These are phyloP conservation scores for Calocybe indica DNA, from an alignment of 768 basidiomycete genomes.

Conservation along the genomic window DNA sequence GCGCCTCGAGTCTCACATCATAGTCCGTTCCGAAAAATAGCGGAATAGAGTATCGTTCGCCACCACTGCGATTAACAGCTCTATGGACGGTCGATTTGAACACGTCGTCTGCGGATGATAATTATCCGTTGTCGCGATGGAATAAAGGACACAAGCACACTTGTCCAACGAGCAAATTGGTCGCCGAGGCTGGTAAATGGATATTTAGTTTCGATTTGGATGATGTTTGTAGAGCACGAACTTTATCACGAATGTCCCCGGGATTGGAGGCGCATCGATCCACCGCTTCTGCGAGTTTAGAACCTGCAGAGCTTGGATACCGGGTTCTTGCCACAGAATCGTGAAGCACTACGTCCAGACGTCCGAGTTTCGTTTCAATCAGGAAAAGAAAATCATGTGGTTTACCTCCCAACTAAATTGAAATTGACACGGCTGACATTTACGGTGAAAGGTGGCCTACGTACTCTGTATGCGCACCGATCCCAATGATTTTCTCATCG, in stretches of 20 bases:
- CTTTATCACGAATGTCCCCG: slow-evolving; percentile 88
- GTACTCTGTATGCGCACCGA: slow-evolving; percentile 73
- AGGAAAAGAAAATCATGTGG: not conserved
- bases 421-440: not conserved
- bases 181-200: slow-evolving; percentile 59
- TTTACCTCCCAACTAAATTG: slow-evolving; percentile 44
- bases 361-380: not conserved
- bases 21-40: slow-evolving; percentile 91
- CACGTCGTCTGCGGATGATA: slow-evolving; percentile 57
- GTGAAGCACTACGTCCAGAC: slow-evolving; percentile 59
- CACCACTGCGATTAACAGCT: slow-evolving; percentile 70
- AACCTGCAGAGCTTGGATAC: slow-evolving; percentile 73
- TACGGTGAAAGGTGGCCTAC: slow-evolving; percentile 12
- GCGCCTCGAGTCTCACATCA: slow-evolving; percentile 71
- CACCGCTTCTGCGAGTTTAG: slow-evolving; percentile 71
- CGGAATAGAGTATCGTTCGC: slow-evolving; percentile 76
- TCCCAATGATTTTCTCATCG: slow-evolving; percentile 57
- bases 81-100: slow-evolving; percentile 91
- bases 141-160: slow-evolving; percentile 31
- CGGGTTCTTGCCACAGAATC: slow-evolving; percentile 77
- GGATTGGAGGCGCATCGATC: slow-evolving; percentile 76
- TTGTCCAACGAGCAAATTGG: slow-evolving; percentile 87
- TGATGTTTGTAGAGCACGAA: slow-evolving; percentile 21
- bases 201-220: not conserved
- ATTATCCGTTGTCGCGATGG: not conserved